Conservation (phyloP, 2,329 filamentous ascomycete genomes). For the Lasiodiplodia sp. region DNA sequence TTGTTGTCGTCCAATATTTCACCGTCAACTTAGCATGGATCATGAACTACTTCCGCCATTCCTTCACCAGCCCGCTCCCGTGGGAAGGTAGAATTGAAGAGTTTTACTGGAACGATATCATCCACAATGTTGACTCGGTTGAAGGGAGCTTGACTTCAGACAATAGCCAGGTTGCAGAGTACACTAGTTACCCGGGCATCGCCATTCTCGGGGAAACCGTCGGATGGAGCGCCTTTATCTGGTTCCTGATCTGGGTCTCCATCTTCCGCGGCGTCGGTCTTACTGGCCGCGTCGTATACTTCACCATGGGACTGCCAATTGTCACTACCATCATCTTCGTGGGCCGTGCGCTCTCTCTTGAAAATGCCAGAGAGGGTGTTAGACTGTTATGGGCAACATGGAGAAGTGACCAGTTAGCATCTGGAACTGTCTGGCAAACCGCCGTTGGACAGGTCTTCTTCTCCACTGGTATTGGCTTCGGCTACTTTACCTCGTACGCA, state of each 20-base stretch:
- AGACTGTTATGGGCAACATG: conserved; percentile 58
- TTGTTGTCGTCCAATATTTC: conserved; percentile 65
- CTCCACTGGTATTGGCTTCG: conserved; percentile 65
- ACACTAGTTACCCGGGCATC: conserved; percentile 57
- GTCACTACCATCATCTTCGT: conserved; percentile 64
- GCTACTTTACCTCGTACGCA: conserved; percentile 66
- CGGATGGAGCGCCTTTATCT: conserved; percentile 65
- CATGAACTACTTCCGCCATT: conserved; percentile 65
- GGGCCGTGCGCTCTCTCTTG: conserved; percentile 61
- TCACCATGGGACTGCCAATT: conserved; percentile 68
- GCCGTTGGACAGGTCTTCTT: conserved; percentile 68
- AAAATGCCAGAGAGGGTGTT: conserved; percentile 62
- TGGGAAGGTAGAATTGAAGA: conserved; percentile 61
- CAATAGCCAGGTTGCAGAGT: conserved; percentile 51
- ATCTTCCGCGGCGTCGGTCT: conserved; percentile 66
- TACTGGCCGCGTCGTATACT: conserved; percentile 67
- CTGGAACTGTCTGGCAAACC: conserved; percentile 65
- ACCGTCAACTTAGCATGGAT: conserved; percentile 66
- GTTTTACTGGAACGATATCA: conserved; percentile 59
- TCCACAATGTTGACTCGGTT: conserved; percentile 53
- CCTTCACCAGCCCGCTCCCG: conserved; percentile 62
- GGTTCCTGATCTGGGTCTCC: conserved; percentile 67
- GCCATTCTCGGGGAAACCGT: conserved; percentile 63
- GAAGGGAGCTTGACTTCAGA: conserved; percentile 46
- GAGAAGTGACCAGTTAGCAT: conserved; percentile 59